phyloP scores from a whole-genome alignment of 129 eudicot genomes.

The Smallanthus sonchifolius region DNA sequence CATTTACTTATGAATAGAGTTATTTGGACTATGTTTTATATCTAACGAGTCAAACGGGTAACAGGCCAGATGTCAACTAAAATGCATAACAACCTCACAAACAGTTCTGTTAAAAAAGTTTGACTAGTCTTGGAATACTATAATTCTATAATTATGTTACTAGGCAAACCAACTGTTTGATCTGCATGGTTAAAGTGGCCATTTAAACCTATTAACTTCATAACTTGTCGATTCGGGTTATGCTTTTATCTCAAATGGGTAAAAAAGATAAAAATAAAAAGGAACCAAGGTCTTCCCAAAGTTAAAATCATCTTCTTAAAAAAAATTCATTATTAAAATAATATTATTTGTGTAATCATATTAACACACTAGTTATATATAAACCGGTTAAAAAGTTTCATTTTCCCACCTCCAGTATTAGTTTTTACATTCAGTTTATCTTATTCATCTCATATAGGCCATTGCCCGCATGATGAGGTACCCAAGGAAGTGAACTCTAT shows the following conservation, averaged over 20 bases:
- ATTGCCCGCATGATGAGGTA: slow-evolving; percentile 90
- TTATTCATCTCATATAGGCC: slow-evolving; percentile 44
- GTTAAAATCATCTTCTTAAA: background rate
- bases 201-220: background rate
- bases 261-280: background rate
- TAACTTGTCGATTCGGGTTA: background rate
- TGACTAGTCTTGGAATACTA: background rate
- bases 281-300: background rate
- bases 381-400: background rate
- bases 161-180: background rate
- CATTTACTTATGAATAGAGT: background rate
- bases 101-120: background rate
- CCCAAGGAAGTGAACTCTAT: slow-evolving; percentile 74
- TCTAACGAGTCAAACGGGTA: background rate
- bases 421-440: background rate
- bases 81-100: background rate
- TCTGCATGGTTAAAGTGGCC: background rate
- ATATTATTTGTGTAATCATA: background rate
- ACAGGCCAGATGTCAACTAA: background rate
- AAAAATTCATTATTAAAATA: background rate
- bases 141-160: background rate
- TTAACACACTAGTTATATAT: background rate
- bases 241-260: slow-evolving; percentile 1
- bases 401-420: background rate
- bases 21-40: background rate